Evolutionary conservation across 2,329 filamentous ascomycete genomes (phyloP), one percentile per base, ranked within the genome.

Genomic region (Bipolaris gigantea): DNA sequence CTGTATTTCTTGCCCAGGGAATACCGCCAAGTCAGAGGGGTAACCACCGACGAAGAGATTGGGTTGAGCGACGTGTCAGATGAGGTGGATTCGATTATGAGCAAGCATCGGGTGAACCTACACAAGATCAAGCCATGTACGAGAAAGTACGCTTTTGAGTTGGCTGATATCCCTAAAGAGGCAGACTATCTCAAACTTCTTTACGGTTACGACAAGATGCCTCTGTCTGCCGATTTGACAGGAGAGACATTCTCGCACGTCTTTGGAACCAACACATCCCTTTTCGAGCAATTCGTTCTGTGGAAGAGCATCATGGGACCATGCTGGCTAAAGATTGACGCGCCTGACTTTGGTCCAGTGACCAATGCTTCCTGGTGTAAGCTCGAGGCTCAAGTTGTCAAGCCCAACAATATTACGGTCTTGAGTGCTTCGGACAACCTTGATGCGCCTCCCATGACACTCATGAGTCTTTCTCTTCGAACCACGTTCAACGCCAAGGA

Each of bases 291-390:
- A 66, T 99, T 99, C 70, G 94, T 99, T 18, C 82, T 99, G 5
- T 97, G 92, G 89, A 97, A 97, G 78, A 96, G 96, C 70, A 90
- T 99, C 65, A 99, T 97, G 93, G 94, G 94, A 1, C 94, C 94
- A 27, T 97, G 94, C 73, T 99, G 94, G 94, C 83, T 99, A 41
- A 92, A 88, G 70, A 94, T 99, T 50, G 84, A 92, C 61, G 88
- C 89, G 62, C 89, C 89, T 27, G 87, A 97, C 72, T 97, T 96
- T 71, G 83, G 83, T 16, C 81, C 89, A 5, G 82, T 97, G 62
- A 93, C 91, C 74, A 97, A 97, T 65, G 89, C 92, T 10, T 99
- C 94, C 0, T 94, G 95, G 84, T 97, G 94, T 81, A 97, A 97
- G 75, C 85, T 99, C 10, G 94, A 99, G 75, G 86, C 96, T 44